Base-by-base conservation (phyloP, 1,284 basidiomycete species). In the Hemileia vastatrix region DNA sequence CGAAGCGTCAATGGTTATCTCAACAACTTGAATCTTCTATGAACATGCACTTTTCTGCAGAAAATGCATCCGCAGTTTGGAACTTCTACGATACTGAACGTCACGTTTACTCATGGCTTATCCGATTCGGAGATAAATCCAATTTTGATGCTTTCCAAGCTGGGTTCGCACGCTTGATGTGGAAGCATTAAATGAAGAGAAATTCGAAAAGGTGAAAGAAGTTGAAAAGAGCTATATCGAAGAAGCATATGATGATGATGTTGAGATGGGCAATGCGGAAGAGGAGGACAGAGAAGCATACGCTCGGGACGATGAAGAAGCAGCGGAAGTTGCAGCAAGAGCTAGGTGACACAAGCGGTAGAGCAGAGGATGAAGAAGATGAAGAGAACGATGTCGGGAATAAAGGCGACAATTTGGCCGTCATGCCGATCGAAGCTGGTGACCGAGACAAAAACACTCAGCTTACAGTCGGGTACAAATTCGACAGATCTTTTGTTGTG, bases 401-500 rank as follows among this genome's bases (percentile, higher is more conserved):
- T n/a, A 80, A 82, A 24, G 82, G 83, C 13, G 83, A 82, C 2
- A 80, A 82, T 43, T 6, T 15, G 8, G 54, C 6, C 15, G 32
- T 54, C 2, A 6, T 47, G 27, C 54, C 33, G 23, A 21, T 6
- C 23, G 57, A 52, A 57, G 48, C 33, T 18, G 54, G 33, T 13
- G 31, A 27, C 18, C 54, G 15, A 23, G 83, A 84, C 43, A 88
- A 87, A 66, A 97, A 97, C 77, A 88, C 90, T 40, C 87, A 92
- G 70, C 82, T 98, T 32, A 90, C 90, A 2, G 87, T 97, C 49
- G 94, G 94, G 4, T 94, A 96, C 82, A 93, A 91, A 78, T 90
- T 91, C 67, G 91, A 95, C 72, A 82, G 92, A 44, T 93, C 94
- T 11, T 98, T 94, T 71, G 94, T 98, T 64, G 87, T 93, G 24